Evolutionary conservation across 1,284 basidiomycete species (phyloP).

Genomic region (Leccinum laetum): DNA sequence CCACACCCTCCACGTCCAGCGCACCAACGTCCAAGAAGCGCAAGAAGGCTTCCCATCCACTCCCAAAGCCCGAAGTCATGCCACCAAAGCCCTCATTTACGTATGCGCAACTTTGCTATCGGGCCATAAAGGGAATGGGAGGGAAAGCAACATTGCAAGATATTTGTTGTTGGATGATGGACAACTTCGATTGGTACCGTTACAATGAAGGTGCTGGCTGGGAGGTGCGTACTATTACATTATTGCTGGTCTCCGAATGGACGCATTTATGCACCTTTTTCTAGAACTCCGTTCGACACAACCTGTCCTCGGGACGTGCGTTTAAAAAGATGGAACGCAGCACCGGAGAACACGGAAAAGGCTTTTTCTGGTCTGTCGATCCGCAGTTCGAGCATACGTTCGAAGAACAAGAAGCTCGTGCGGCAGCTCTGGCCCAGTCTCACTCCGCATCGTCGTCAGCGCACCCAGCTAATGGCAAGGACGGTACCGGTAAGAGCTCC

Average conservation of each 20-base stretch:
- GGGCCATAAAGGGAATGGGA: slow-evolving; percentile 74
- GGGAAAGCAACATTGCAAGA: slow-evolving; percentile 91
- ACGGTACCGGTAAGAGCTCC: slow-evolving; percentile 24
- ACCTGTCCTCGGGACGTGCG: slow-evolving; percentile 84
- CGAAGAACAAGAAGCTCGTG: slow-evolving; percentile 66
- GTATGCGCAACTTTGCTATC: slow-evolving; percentile 79
- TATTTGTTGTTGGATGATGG: slow-evolving; percentile 90
- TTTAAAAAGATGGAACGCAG: slow-evolving; percentile 86
- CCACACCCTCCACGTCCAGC: slow-evolving; percentile 6
- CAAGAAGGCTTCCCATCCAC: slow-evolving; percentile 57
- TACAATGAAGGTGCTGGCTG: slow-evolving; percentile 79
- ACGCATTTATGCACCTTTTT: slow-evolving; percentile 12
- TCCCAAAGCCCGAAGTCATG: slow-evolving; percentile 69
- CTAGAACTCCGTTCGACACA: slow-evolving; percentile 91
- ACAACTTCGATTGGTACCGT: slow-evolving; percentile 87
- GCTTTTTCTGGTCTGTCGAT: slow-evolving; percentile 88
- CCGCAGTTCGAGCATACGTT: slow-evolving; percentile 67
- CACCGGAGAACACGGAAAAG: slow-evolving; percentile 85
- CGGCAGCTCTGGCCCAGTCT: slow-evolving; percentile 32
- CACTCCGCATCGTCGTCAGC: slow-evolving; percentile 14
- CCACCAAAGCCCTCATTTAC: slow-evolving; percentile 78
- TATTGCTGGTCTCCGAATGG: slow-evolving; percentile 18
- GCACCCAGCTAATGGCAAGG: slow-evolving; percentile 30
- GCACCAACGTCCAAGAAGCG: slow-evolving; percentile 58
- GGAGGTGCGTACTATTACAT: slow-evolving; percentile 60